Percentiles rank a stretch among this genome's conserved stretches.
phyloP scores from a whole-genome alignment of 768 basidiomycete species.

The Clitopilus passeckerianus region DNA sequence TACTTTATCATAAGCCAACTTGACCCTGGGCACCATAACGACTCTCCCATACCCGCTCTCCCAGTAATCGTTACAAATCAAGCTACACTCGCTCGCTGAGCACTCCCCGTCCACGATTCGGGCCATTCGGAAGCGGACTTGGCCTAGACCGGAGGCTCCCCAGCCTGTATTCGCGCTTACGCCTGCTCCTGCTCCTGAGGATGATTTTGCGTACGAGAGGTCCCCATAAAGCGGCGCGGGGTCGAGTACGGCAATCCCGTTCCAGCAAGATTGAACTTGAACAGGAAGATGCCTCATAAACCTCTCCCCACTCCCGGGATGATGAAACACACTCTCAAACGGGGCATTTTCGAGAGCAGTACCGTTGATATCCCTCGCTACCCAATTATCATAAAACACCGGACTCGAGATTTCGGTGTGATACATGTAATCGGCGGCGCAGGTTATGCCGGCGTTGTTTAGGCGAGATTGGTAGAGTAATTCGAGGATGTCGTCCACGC shows the following conservation, averaged over 20 bases:
- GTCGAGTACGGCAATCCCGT: constrained; percentile 93
- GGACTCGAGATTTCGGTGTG: constrained; percentile 92
- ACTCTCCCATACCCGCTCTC: constrained; percentile 93
- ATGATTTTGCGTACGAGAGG: neutral
- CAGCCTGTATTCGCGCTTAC: neutral
- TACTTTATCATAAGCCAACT: constrained; percentile 91
- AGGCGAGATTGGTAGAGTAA: constrained; percentile 91
- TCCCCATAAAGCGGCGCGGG: constrained; percentile 84
- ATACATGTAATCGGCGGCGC: constrained; percentile 99
- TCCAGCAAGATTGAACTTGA: constrained; percentile 99
- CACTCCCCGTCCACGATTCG: constrained; percentile 84
- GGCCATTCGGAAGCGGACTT: constrained; percentile 96
- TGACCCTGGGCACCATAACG: constrained; percentile 96
- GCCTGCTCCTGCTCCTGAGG: neutral
- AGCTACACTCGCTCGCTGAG: constrained; percentile 90
- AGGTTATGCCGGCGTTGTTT: constrained; percentile 98
- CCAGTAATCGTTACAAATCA: constrained; percentile 99
- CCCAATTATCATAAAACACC: constrained; percentile 99
- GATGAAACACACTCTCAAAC: constrained; percentile 91
- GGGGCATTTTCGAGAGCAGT: constrained; percentile 98
- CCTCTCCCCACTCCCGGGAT: constrained; percentile 65
- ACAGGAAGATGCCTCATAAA: constrained; percentile 92
- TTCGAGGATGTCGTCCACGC: constrained; percentile 95
- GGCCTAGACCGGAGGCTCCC: constrained; percentile 16
- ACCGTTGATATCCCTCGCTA: constrained; percentile 97